Base-by-base conservation (phyloP, 768 basidiomycete species). In the Tulasnella sp. region DNA sequence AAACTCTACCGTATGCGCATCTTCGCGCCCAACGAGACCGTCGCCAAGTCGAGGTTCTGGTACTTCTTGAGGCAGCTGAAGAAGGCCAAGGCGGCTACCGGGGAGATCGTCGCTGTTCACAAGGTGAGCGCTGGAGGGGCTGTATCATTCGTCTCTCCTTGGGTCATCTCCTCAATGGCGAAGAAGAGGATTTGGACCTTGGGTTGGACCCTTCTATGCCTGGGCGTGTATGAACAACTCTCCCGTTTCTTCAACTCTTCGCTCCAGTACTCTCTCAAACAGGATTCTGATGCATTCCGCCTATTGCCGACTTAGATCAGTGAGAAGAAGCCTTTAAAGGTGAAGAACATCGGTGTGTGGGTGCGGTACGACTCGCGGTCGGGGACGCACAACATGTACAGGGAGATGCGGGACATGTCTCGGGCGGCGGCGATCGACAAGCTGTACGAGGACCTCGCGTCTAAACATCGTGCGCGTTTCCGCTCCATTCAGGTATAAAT, bases 291-390 rank as follows among this genome's bases (percentile, higher is more conserved):
- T n/a, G n/a, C 15, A 9, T 44, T 41, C n/a, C 11, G 22, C 24
- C 31, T 21, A 5, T 15, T 62, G 68, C 43, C 65, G 65, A 11
- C 62, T n/a, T 82, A 97, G 93, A 97, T 98, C 71, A 82, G 86
- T 70, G 94, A 98, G 79, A 93, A 90, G 82, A 91, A 87, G 74
- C 96, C 96, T 22, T 71, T 96, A 73, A 93, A 93, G 77, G 87
- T 97, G 74, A 98, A 99, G 83, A 98, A 96, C 85, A 97, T 99
- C 71, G 96, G 96, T 66, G 89, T 99, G 76, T 98, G 96, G 96
- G 75, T 99, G 72, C 88, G 94, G 67, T 99, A 99, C 75, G 96
- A 99, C 76, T 98, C 94, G 56, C 92, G 94, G 68, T 96, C 93
- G 53, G 96, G 96, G 64, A 99, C 96, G 48, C 96, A 98, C 85